A percentile compares a stretch with the other conserved stretches of the same genome.
Conservation (phyloP, 2,329 filamentous ascomycete genomes). For the Fusarium anguioides region DNA sequence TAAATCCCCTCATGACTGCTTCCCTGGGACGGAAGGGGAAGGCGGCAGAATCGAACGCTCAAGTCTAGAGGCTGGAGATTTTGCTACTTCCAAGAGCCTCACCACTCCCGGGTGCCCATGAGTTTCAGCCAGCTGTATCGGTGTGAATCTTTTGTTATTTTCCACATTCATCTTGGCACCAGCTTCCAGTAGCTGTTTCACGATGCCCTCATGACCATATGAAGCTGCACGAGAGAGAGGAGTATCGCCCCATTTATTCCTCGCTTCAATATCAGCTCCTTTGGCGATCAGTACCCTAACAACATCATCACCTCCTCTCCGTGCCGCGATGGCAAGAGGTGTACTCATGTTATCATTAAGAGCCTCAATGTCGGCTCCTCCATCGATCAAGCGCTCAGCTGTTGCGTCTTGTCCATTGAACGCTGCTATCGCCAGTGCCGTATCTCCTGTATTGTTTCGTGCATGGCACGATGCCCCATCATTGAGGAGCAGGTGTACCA, state of each 20-base stretch:
- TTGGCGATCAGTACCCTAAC: neutral
- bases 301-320: neutral
- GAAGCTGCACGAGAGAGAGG: neutral
- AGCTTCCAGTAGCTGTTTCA: neutral
- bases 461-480: neutral
- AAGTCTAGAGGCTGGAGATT: too few relatives aligned
- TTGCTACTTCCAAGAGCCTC: too few relatives aligned
- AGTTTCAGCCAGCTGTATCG: neutral
- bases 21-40: too few relatives aligned
- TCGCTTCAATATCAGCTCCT: neutral
- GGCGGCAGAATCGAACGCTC: too few relatives aligned
- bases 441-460: fast-evolving
- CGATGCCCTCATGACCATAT: neutral
- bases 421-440: neutral
- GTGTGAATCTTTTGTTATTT: neutral
- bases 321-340: neutral
- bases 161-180: neutral
- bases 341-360: neutral
- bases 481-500: neutral
- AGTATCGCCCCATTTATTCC: neutral
- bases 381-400: neutral
- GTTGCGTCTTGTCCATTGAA: neutral
- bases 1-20: too few relatives aligned
- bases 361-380: neutral
- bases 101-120: neutral